Evolutionary conservation across 495 filamentous ascomycete species (phyloP), one percentile per base, ranked within the genome.

Genomic region (Sabuloglossum arenarium): DNA sequence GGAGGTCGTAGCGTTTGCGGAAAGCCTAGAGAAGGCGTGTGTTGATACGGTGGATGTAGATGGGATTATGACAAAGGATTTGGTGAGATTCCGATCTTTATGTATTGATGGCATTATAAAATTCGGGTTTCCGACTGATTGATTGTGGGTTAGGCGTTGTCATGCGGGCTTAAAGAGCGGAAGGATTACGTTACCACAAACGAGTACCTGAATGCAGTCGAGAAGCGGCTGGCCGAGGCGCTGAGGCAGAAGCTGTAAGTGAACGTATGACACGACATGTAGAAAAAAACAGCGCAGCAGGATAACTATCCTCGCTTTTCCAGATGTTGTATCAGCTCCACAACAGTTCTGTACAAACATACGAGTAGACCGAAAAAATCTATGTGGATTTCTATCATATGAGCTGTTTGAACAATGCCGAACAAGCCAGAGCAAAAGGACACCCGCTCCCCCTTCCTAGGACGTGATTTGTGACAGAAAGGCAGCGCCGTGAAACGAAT

Each of bases 11-110:
- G 72, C 81, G 6, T 98, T 94, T 64, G 91, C 90, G 23, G 85
- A 96, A 72, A 77, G 75, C 63, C 77, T 98, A 56, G 91, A 98
- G 79, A 73, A 84, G 67, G 91, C 91, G n/a, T 94, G 90, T 68
- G 72, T 93, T 50, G 88, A 97, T 64, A 86, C 88, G 24, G 91
- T 98, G 58, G 85, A 96, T 67, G 69, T 85, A 45, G 88, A 96
- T 62, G 86, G 85, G 51, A 84, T 95, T 72, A 98, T 97, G 91
- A 98, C 91, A 64, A 98, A 98, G 79, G 91, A 98, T 70, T 68
- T 98, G 61, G 47, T 51, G 47, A 51, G 47, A 4, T 29, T 51
- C 28, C 25, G 24, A 8, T 16, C 34, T 23, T 51, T n/a, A 12
- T 12, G 3, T 29, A 3, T n/a, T n/a, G n/a, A n/a, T 4, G 8